phyloP scores from a whole-genome alignment of 148 eudicot species.

The Nyssa sinensis region DNA sequence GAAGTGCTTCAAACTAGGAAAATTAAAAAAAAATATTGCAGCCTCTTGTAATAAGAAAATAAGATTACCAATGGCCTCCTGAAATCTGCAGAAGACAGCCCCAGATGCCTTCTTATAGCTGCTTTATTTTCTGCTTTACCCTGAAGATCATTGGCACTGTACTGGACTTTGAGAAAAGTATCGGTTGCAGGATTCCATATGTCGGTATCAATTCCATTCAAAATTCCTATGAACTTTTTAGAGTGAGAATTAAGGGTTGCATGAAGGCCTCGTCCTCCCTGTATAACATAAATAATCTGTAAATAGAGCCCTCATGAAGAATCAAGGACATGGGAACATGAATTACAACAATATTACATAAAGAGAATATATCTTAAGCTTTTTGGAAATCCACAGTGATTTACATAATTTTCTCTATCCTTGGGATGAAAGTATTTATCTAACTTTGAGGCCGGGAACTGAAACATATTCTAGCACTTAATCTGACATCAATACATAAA shows the following conservation, averaged over 20 bases:
- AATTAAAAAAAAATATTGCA: no score
- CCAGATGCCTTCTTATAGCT: slow-evolving; percentile 70
- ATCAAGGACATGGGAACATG: slow-evolving; percentile 14
- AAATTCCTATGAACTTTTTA: slow-evolving; percentile 84
- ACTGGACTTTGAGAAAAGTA: slow-evolving; percentile 67
- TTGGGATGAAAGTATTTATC: neutral
- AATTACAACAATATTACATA: neutral
- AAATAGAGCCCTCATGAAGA: slow-evolving; percentile 7
- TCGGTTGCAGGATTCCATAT: slow-evolving; percentile 94
- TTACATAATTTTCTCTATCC: neutral
- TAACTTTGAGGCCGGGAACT: neutral
- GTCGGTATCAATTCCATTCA: slow-evolving; percentile 96
- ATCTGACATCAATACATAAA: neutral
- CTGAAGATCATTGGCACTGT: slow-evolving; percentile 60
- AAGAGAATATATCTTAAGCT: neutral
- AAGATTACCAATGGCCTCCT: slow-evolving; percentile 63
- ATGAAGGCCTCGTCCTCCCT: slow-evolving; percentile 94
- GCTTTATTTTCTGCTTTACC: slow-evolving; percentile 83
- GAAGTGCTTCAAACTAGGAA: neutral
- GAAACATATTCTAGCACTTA: neutral
- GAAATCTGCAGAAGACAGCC: slow-evolving; percentile 57
- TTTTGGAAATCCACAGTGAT: neutral
- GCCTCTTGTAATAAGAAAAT: neutral
- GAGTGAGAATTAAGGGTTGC: slow-evolving; percentile 69
- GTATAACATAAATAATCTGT: slow-evolving; percentile 16